Evolutionary conservation across 805 yeast species (phyloP).

Genomic region (Candida ficus): DNA sequence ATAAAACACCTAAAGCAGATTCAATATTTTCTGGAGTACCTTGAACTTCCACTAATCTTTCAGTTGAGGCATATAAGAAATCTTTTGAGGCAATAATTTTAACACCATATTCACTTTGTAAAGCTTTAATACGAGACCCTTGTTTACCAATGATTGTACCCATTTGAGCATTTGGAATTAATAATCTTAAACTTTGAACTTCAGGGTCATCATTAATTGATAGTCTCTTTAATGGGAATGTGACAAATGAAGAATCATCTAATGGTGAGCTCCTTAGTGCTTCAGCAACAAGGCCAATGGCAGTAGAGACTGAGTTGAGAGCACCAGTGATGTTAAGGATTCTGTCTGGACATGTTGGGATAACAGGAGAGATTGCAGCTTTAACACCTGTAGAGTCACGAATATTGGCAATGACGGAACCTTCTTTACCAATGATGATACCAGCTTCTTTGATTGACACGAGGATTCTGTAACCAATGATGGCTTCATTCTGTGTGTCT

Average conservation of each 20-base stretch:
- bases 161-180: conserved; percentile 80
- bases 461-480: conserved; percentile 40
- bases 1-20: conserved; percentile 50
- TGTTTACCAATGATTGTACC: conserved; percentile 85
- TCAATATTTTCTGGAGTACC: conserved; percentile 65
- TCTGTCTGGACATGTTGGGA: conserved; percentile 77
- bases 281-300: conserved; percentile 64
- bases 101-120: conserved; percentile 63
- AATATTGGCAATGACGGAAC: conserved; percentile 68
- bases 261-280: conserved; percentile 48
- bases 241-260: conserved; percentile 36
- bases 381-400: conserved; percentile 72
- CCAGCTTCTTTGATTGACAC: conserved; percentile 88
- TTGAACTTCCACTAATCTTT: conserved; percentile 82
- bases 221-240: conserved; percentile 56
- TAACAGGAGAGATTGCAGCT: conserved; percentile 81
- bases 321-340: conserved; percentile 76
- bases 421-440: conserved; percentile 82
- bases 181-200: conserved; percentile 55
- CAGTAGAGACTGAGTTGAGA: conserved; percentile 61
- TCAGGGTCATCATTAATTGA: conserved; percentile 44
- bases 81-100: conserved; percentile 87
- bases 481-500: conserved; percentile 20
- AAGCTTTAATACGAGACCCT: conserved; percentile 73
- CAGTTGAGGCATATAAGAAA: conserved; percentile 74